Evolutionary conservation across 768 basidiomycete species (phyloP).

Genomic region (Phlebiopsis flavidoalba): DNA sequence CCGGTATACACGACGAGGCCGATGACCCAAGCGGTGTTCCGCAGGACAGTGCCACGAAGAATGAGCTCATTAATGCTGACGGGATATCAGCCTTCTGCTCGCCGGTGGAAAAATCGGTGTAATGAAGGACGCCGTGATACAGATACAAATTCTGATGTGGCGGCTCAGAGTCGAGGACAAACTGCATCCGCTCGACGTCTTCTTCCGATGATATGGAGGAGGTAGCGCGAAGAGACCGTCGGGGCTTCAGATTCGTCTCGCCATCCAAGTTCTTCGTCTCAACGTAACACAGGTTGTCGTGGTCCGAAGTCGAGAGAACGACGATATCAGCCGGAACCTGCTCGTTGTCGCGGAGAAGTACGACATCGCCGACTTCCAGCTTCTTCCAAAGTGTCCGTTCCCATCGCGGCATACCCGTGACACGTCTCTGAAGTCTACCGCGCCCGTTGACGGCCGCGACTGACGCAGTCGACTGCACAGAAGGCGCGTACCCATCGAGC

Average conservation of each 20-base stretch:
- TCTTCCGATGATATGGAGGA: conserved; percentile 76
- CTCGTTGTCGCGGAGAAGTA: conserved; percentile 87
- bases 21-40: conserved; percentile 91
- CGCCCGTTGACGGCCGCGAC: conserved; percentile 57
- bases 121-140: conserved; percentile 83
- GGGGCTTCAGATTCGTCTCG: conserved; percentile 93
- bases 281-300: conserved; percentile 89
- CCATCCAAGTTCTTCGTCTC: conserved; percentile 99
- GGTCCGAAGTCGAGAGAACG: conserved; percentile 86
- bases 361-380: conserved; percentile 94
- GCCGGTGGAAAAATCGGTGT: conserved; percentile 46
- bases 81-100: conserved; percentile 58
- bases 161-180: conserved; percentile 88
- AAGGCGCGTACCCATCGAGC: conserved; percentile 47
- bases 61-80: conserved; percentile 91
- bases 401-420: conserved; percentile 76
- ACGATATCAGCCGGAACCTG: conserved; percentile 96
- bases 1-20: conserved; percentile 94
- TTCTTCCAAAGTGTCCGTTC: conserved; percentile 98
- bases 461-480: conserved; percentile 49
- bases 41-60: conserved; percentile 83
- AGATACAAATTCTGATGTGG: conserved; percentile 91
- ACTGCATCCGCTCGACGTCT: conserved; percentile 82
- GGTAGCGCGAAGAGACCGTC: conserved; percentile 73
- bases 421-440: conserved; percentile 74